Evolutionary conservation across 495 filamentous ascomycete species (phyloP), one percentile per base, ranked within the genome.

Genomic region (Bathelium albidoporum): DNA sequence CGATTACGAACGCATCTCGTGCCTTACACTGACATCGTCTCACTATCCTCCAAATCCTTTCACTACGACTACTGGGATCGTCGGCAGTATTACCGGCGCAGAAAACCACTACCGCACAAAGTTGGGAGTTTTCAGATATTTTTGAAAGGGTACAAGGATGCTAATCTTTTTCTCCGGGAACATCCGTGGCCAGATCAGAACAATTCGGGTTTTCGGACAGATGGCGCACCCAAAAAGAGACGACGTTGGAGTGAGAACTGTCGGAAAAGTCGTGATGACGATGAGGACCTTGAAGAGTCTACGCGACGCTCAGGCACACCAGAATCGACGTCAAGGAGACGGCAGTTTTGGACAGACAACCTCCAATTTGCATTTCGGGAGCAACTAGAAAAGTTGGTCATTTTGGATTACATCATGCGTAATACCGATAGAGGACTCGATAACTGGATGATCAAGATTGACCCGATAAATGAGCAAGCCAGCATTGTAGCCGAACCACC

Each of bases 371-470:
- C 88, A 0, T 97, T 99, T 75, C 80, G 94, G 10, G 95, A 97
- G 70, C 88, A 97, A 75, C 79, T 99, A 39, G 94, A 99, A 75
- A 99, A 97, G 75, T 79, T 99, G 12, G 94, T 99, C 14, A 95
- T 99, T 68, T 72, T 99, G 69, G 94, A 99, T 75, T 99, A 99
- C 68, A 95, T 99, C 59, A 99, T 99, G 94, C 85, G 94, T 26
- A 99, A 99, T 71, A 99, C 94, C 2, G 94, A 99, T 73, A 82
- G 94, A 75, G 94, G 94, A 12, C 77, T 97, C 64, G 94, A 99
- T 73, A 99, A 99, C 65, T 99, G 94, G 94, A 99, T 99, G 94
- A 90, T 99, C 68, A 93, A 88, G 70, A 89, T 99, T 28, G 91
- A 97, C 72, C 89, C 83, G 83, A 81, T 88, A 55, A 86, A 81